phyloP scores from a whole-genome alignment of 2,329 filamentous ascomycete species.

The Dactylellina sp. region DNA sequence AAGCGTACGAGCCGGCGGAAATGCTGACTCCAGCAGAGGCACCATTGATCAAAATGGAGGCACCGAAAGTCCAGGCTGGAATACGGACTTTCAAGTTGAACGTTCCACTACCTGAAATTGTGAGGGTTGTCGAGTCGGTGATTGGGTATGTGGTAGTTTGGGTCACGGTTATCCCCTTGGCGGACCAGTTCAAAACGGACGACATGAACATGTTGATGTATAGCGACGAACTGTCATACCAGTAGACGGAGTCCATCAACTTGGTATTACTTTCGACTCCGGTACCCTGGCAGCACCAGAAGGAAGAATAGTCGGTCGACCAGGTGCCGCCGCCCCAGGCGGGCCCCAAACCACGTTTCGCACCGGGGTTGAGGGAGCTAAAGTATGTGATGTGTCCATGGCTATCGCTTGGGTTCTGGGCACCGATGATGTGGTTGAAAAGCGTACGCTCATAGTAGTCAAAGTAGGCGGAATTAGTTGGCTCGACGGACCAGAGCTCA shows the following conservation, averaged over 20 bases:
- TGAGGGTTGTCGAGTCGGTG: conserved; percentile 64
- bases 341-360: conserved; percentile 67
- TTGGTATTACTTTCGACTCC: conserved; percentile 70
- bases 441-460: conserved; percentile 69
- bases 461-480: conserved; percentile 66
- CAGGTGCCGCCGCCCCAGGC: conserved; percentile 70
- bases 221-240: conserved; percentile 64
- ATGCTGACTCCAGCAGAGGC: conserved; percentile 60
- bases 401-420: conserved; percentile 65
- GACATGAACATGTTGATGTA: conserved; percentile 69
- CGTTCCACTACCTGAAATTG: conserved; percentile 62
- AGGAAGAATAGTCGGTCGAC: conserved; percentile 69
- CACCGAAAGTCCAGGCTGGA: conserved; percentile 65
- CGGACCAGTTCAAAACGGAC: conserved; percentile 66
- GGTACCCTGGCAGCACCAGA: conserved; percentile 70
- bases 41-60: conserved; percentile 66
- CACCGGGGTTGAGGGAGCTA: conserved; percentile 67
- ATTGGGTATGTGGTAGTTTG: conserved; percentile 66
- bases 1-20: conserved; percentile 65
- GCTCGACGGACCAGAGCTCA: conserved; percentile 67
- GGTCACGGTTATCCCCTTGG: conserved; percentile 64
- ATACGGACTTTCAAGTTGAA: conserved; percentile 66
- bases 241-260: conserved; percentile 69
- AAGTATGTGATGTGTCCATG: conserved; percentile 71
- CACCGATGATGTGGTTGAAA: conserved; percentile 68